A percentile compares a stretch with the other conserved stretches of the same genome.
Evolutionary conservation across 2,329 filamentous ascomycete genomes (phyloP).

Genomic region (Colletotrichum coccodes): DNA sequence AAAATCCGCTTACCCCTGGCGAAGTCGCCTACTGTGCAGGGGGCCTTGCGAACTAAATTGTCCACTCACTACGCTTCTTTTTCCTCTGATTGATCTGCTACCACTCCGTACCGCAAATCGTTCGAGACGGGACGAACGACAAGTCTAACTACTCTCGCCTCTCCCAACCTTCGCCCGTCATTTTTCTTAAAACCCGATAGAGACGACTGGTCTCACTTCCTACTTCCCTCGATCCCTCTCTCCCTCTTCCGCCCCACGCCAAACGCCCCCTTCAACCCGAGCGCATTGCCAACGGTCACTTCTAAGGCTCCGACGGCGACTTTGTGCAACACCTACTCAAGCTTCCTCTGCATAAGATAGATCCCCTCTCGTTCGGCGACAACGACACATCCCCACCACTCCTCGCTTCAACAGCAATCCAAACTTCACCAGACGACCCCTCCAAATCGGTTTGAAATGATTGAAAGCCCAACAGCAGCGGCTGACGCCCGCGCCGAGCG

Average conservation of each 20-base stretch:
- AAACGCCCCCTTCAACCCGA: not conserved
- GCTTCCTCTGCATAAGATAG: not conserved
- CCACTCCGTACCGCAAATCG: not conserved
- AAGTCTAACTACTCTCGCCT: conserved; percentile 11
- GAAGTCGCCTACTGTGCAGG: conserved; percentile 6
- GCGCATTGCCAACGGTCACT: conserved; percentile 18
- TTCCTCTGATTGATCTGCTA: conserved; percentile 12
- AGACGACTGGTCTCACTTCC: not conserved
- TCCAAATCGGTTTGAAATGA: conserved; percentile 34
- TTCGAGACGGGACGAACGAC: conserved; percentile 30
- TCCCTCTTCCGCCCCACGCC: not conserved
- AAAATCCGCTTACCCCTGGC: not conserved
- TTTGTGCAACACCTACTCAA: conserved; percentile 6
- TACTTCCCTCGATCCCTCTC: not conserved
- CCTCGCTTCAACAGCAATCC: conserved; percentile 20
- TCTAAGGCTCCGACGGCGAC: not conserved
- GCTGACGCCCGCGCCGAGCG: conserved; percentile 55
- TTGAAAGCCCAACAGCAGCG: conserved; percentile 45
- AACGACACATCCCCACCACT: conserved; percentile 5
- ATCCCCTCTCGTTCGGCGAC: not conserved
- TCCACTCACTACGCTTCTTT: conserved; percentile 24
- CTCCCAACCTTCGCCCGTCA: not conserved
- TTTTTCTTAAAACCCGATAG: conserved; percentile 6
- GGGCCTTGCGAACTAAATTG: conserved; percentile 15
- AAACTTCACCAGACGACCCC: not conserved